Base-by-base conservation (phyloP, 305 asterid species). In the Petunia hybrid region DNA sequence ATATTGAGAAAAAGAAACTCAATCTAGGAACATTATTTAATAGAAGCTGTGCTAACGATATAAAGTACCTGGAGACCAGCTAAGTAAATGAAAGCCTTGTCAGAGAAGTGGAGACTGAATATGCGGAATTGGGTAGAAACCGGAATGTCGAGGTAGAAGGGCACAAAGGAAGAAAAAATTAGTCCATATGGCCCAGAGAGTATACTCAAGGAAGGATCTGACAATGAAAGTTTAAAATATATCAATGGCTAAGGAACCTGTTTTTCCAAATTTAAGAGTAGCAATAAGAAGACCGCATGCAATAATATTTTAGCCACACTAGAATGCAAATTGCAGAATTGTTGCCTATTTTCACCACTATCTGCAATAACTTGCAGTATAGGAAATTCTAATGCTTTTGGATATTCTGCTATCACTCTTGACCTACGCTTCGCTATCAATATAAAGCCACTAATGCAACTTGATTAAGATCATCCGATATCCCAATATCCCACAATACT, bases 101-200 rank as follows among this genome's bases (percentile, higher is more conserved):
- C 99, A 8, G 99, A 97, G 90, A 97, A 95, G 85, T 89, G 94
- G 84, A 95, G 87, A 80, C 88, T 84, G 61, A 90, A 85, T 69
- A 90, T 90, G 41, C 93, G 99, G 85, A 95, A 95, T 84, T 93
- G 91, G 36, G 98, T 95, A 57, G 99, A 91, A 80, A 95, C 89
- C n/a, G 99, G 99, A 82, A 97, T 97, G 90, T 97, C 99, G 69
- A 95, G 95, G 86, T 82, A 95, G 88, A 95, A 97, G 67, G 99
- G 99, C 65, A 97, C 91, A 81, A 97, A 95, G 63, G 98, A 95
- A 82, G 99, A 89, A 86, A 97, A 95, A 85, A 97, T 87, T 59
- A 95, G 94, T 81, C 97, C 97, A 82, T 97, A 95, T 77, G 99
- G 98, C 85, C 99, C 99, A 78, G 99, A 92, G 85, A 93, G 95